phyloP scores from a whole-genome alignment of 805 yeast genomes.

The Zygoascus flipseniorum region DNA sequence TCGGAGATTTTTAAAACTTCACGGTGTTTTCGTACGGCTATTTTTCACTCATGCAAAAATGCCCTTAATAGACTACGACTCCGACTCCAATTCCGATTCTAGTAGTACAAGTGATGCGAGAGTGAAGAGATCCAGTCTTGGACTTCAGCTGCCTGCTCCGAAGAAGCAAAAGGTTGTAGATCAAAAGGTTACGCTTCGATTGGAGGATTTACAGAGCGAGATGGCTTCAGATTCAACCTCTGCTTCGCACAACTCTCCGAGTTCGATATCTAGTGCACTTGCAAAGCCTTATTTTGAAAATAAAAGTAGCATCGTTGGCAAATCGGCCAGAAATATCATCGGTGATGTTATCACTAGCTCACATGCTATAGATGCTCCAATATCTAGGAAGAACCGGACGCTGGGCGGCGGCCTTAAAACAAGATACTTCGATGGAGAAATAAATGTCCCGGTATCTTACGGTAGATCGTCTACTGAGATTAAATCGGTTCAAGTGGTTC shows the following conservation, averaged over 20 bases:
- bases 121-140: neutral
- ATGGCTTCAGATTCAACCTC: neutral
- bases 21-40: neutral
- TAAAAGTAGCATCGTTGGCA: too few species aligned
- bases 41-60: neutral
- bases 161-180: neutral
- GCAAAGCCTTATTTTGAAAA: too few species aligned
- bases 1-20: neutral
- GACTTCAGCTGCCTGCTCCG: neutral
- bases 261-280: too few species aligned
- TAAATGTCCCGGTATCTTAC: constrained; percentile 4
- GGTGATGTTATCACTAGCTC: neutral
- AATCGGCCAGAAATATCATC: neutral
- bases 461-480: neutral
- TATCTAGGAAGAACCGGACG: constrained; percentile 7
- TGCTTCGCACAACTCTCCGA: too few species aligned
- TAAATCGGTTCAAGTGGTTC: constrained; percentile 7
- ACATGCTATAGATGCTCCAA: neutral
- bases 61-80: constrained; percentile 5
- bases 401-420: constrained; percentile 16
- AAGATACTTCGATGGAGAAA: constrained; percentile 16
- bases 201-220: neutral
- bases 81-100: constrained; percentile 1
- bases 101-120: neutral
- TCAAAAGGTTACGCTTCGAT: neutral